Percentiles rank a stretch among this genome's conserved stretches.
These are phyloP conservation scores for Phytophthora rubi DNA, from an alignment of 352 stramenopile species.

Conservation along the genomic window DNA sequence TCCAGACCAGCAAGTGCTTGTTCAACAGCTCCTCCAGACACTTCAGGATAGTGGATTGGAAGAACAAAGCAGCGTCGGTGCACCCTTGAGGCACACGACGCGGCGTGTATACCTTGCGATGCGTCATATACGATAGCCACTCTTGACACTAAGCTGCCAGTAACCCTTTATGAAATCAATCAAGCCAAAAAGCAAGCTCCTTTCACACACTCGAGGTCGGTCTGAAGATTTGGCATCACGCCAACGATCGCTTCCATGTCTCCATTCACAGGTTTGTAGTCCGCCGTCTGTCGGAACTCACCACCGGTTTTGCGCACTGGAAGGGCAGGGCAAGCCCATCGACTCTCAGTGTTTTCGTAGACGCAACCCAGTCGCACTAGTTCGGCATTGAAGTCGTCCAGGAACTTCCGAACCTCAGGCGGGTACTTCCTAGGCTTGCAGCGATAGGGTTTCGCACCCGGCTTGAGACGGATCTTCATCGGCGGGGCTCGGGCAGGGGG, in stretches of 20 bases:
- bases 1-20: conserved; percentile 18
- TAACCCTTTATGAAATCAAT: conserved; percentile 25
- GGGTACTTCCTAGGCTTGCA: conserved; percentile 15
- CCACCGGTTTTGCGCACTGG: background rate
- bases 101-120: conserved; percentile 12
- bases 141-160: conserved; percentile 6
- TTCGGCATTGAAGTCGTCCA: conserved; percentile 20
- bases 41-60: conserved; percentile 7
- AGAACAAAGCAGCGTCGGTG: conserved; percentile 2
- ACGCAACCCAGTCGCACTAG: conserved; percentile 28
- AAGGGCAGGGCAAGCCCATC: conserved; percentile 18
- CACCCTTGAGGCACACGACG: background rate
- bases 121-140: conserved; percentile 7
- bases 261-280: conserved; percentile 29
- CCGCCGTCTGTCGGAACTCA: conserved; percentile 20
- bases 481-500: background rate
- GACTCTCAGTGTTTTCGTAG: conserved; percentile 17
- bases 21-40: conserved; percentile 6
- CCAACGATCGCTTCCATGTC: conserved; percentile 23
- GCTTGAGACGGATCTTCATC: conserved; percentile 23
- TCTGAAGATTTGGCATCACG: conserved; percentile 27
- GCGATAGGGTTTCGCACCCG: conserved; percentile 19
- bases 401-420: conserved; percentile 18
- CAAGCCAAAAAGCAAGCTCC: conserved; percentile 4
- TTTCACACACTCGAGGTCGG: conserved; percentile 1